Conservation (phyloP, 108 stramenopile species). For the Nannochloropsis oceanica region DNA sequence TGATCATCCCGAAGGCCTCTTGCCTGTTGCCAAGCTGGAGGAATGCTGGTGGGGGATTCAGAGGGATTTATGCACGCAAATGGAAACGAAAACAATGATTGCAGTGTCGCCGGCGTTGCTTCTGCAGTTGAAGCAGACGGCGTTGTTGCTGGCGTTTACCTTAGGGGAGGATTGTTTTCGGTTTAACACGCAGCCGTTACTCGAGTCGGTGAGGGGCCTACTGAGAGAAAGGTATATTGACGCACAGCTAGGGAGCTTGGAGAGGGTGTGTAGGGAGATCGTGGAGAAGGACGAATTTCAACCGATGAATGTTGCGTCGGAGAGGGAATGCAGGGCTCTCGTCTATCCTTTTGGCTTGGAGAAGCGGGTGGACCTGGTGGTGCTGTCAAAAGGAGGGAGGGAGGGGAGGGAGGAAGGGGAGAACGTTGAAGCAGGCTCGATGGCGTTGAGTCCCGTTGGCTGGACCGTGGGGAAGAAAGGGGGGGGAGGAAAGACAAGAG, state of each 20-base stretch:
- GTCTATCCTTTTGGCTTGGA: background rate
- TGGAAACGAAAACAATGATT: background rate
- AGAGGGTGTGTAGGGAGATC: background rate
- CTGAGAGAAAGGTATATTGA: background rate
- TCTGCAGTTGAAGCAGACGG: background rate
- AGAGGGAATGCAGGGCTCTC: background rate
- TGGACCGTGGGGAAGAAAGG: background rate
- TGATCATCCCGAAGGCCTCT: background rate
- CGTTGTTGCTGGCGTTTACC: background rate
- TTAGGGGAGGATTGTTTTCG: background rate
- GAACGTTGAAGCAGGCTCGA: background rate
- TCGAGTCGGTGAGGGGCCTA: background rate
- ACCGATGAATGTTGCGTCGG: background rate
- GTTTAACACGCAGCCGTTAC: background rate
- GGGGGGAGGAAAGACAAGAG: background rate
- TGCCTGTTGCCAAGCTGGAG: background rate
- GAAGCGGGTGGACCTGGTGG: background rate
- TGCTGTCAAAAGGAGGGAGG: background rate
- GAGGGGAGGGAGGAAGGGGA: background rate
- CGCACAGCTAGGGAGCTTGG: background rate
- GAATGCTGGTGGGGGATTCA: background rate
- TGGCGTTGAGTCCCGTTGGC: background rate
- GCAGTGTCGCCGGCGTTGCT: background rate
- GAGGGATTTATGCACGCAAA: background rate
- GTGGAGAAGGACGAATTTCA: background rate